Evolutionary conservation across 2,329 filamentous ascomycete genomes (phyloP), one percentile per base, ranked within the genome.

Genomic region (Drechslerella dactyloides): DNA sequence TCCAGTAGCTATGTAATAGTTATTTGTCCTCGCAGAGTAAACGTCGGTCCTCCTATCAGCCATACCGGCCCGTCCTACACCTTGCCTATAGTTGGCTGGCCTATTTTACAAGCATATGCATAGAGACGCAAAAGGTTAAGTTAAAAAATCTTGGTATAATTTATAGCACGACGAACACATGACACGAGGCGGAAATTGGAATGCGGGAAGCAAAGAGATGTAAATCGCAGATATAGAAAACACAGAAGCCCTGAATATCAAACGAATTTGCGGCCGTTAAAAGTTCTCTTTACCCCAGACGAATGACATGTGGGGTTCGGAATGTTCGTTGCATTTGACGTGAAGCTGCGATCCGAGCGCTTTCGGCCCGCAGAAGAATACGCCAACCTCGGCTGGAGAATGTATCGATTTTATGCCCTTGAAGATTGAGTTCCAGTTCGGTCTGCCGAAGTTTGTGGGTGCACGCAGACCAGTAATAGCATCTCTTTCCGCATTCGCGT

Each of bases 401-500:
- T 91, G 89, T 74, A 94, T 85, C 80, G 92, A 92, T 77, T 90
- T 84, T 78, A 96, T 90, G 61, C 88, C 88, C 74, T 90, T 86
- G 82, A 94, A 94, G 77, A 96, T 90, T 86, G 91, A 91, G 78
- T 94, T 90, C 91, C 91, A 94, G 81, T 94, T 93, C 15, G 91
- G 91, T 23, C 90, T 84, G 60, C 91, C 91, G 78, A 94, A 92
- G 82, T 92, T 94, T 48, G 90, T 94, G 19, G 90, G 90, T 61
- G 90, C 89, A 54, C 90, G 85, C 30, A 94, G 84, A 61, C 91
- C 90, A 0, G 90, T 94, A 78, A 94, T 93, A 76, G 90, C 87
- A 79, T 94, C 90, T 80, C 89, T 89, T 78, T 93, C 89, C 75
- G 89, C 89, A 78, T 92, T 90, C 78, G 88, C 90, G 76, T 93